Conservation (phyloP, 176 grass and related monocot species). For the Olyra latifolia region DNA sequence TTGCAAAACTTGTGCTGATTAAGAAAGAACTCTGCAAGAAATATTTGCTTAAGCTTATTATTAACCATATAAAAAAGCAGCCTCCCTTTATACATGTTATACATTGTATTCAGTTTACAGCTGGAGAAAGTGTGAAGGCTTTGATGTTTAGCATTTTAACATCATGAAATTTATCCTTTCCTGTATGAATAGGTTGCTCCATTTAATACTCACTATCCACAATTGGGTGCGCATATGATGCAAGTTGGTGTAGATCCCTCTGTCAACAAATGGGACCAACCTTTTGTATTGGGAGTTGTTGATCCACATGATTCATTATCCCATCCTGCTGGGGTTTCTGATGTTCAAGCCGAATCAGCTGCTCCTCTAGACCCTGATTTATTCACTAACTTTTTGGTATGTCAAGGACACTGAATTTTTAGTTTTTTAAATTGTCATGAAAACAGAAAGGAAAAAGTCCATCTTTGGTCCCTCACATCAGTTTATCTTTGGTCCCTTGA, state of each 20-base stretch:
- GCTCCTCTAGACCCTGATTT: constrained; percentile 83
- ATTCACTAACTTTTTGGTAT: constrained; percentile 93
- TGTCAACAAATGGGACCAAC: constrained; percentile 92
- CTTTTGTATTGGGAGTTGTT: constrained; percentile 85
- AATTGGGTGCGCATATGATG: constrained; percentile 66
- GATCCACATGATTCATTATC: constrained; percentile 94
- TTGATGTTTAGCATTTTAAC: not conserved
- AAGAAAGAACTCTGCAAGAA: not conserved
- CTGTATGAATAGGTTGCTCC: constrained; percentile 78
- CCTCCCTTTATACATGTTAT: not conserved
- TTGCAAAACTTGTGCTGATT: not conserved
- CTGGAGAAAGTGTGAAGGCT: not conserved
- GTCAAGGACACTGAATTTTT: constrained; percentile 14
- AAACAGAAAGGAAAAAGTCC: not conserved
- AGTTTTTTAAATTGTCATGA: not conserved
- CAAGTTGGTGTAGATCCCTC: constrained; percentile 76
- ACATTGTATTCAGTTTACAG: not conserved
- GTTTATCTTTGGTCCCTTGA: too few relatives aligned
- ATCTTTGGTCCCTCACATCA: too few relatives aligned
- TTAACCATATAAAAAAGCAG: not conserved
- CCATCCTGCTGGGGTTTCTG: constrained; percentile 86
- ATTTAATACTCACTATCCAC: constrained; percentile 94
- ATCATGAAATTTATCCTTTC: constrained; percentile 24
- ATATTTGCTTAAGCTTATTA: not conserved
- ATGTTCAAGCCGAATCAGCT: constrained; percentile 89